These are phyloP conservation scores for Furcasterigmium sp. DNA, from an alignment of 2,329 filamentous ascomycete species.

Conservation along the genomic window DNA sequence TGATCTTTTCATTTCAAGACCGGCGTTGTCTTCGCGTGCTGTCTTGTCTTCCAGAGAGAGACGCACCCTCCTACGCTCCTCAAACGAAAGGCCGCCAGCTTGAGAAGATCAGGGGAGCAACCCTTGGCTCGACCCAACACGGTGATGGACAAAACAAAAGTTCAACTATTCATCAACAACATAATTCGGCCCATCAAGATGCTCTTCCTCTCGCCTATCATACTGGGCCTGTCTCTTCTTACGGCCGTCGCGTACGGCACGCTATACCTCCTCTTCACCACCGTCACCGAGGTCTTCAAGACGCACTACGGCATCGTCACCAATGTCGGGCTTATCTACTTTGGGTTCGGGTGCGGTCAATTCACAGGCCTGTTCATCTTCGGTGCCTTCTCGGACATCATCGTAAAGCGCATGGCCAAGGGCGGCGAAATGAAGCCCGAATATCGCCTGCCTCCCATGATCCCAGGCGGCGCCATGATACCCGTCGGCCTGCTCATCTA, in stretches of 20 bases:
- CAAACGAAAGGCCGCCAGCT: slow-evolving; percentile 30
- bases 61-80: slow-evolving; percentile 43
- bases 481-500: slow-evolving; percentile 19
- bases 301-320: slow-evolving; percentile 28
- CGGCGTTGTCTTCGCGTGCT: slow-evolving; percentile 25
- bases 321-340: slow-evolving; percentile 9
- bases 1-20: slow-evolving; percentile 5
- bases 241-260: slow-evolving; percentile 40
- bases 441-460: slow-evolving; percentile 11
- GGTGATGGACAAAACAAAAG: background rate
- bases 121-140: slow-evolving; percentile 42
- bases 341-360: slow-evolving; percentile 6
- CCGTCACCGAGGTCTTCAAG: slow-evolving; percentile 40
- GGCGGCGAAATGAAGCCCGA: slow-evolving; percentile 14
- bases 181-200: slow-evolving; percentile 43
- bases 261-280: slow-evolving; percentile 46
- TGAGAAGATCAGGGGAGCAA: slow-evolving; percentile 48
- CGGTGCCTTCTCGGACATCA: slow-evolving; percentile 5
- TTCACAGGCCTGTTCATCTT: slow-evolving; percentile 6
- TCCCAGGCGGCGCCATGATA: slow-evolving; percentile 36
- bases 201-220: slow-evolving; percentile 19
- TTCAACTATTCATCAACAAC: slow-evolving; percentile 20
- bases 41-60: slow-evolving; percentile 36
- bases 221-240: slow-evolving; percentile 20
- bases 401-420: background rate